These are phyloP conservation scores for Pyricularia grisea DNA, from an alignment of 2,329 filamentous ascomycete genomes.

Conservation along the genomic window DNA sequence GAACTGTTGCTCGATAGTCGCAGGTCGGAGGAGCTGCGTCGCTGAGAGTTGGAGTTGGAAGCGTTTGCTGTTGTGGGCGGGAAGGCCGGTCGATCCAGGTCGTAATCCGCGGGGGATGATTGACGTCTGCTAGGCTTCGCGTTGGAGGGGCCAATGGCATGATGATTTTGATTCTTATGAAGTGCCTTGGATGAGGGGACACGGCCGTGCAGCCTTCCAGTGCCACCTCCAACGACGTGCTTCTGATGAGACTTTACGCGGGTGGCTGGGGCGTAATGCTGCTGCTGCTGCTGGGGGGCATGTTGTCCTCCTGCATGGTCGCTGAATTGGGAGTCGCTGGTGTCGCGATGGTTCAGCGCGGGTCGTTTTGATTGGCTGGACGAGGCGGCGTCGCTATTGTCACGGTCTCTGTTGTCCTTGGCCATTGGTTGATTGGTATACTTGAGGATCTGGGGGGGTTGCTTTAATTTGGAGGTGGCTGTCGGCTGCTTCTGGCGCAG, in stretches of 20 bases:
- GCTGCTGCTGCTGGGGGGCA: slow-evolving; percentile 23
- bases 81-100: slow-evolving; percentile 6
- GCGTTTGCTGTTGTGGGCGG: slow-evolving; percentile 8
- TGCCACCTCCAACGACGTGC: slow-evolving; percentile 31
- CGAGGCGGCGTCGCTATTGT: slow-evolving; percentile 36
- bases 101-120: slow-evolving; percentile 22
- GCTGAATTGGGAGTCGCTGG: slow-evolving; percentile 25
- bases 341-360: slow-evolving; percentile 22
- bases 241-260: slow-evolving; percentile 25
- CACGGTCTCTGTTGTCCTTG: slow-evolving; percentile 26
- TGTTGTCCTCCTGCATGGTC: slow-evolving; percentile 18
- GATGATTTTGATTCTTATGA: slow-evolving; percentile 27
- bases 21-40: slow-evolving; percentile 40
- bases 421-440: slow-evolving; percentile 2
- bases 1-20: slow-evolving; percentile 28
- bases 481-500: neutral
- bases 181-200: slow-evolving; percentile 42
- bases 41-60: slow-evolving; percentile 14
- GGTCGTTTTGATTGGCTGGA: slow-evolving; percentile 46
- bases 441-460: neutral
- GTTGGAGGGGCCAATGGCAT: slow-evolving; percentile 18
- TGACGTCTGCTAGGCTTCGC: slow-evolving; percentile 28
- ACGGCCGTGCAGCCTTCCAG: slow-evolving; percentile 37
- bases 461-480: neutral
- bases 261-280: slow-evolving; percentile 17